Evolutionary conservation across 1,284 basidiomycete genomes (phyloP), one percentile per base, ranked within the genome.

Genomic region (Lentinula novae-zelandiae): DNA sequence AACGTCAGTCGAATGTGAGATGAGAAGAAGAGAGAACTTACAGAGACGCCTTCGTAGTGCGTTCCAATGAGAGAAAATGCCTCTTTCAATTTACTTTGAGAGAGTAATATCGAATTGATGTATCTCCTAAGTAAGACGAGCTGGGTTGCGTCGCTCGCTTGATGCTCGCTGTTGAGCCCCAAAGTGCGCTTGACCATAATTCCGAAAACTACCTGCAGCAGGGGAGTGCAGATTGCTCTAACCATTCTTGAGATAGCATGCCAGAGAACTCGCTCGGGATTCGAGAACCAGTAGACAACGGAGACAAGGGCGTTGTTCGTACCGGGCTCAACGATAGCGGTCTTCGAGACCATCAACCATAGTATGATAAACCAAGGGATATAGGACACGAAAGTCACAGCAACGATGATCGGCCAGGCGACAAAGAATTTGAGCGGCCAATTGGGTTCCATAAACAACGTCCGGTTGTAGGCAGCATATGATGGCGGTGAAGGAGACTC

Each of bases 221-320:
- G 17, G 0, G 79, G 78, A 5, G 73, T 72, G 39, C 71, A 62
- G 6, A 76, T 65, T 15, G 73, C 72, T n/a, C 76, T 73, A 12
- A 76, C 70, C 52, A 79, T 66, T 20, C 76, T 72, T 3, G 76
- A 75, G 3, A 79, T 44, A 1, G 71, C 69, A 62, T 80, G 78
- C 65, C 71, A 78, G 1, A 70, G 63, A 12, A 81, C 69, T n/a
- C 78, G 75, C 10, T 70, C 46, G 0, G 77, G 76, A 17, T 71
- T 67, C 1, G 78, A 70, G 64, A 81, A 79, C 77, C 77, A 79
- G 60, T 69, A 72, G 33, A 81, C 76, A 40, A 81, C 75, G 10
- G 73, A 67, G 63, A 76, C 76, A 27, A 80, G 64, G 8, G 73
- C 67, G 53, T 73, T 75, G 27, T 74, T 62, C 15, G 69, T 68